Evolutionary conservation across 75 land plant genomes (phyloP), one percentile per base, ranked within the genome.

Genomic region (Pinus taeda): DNA sequence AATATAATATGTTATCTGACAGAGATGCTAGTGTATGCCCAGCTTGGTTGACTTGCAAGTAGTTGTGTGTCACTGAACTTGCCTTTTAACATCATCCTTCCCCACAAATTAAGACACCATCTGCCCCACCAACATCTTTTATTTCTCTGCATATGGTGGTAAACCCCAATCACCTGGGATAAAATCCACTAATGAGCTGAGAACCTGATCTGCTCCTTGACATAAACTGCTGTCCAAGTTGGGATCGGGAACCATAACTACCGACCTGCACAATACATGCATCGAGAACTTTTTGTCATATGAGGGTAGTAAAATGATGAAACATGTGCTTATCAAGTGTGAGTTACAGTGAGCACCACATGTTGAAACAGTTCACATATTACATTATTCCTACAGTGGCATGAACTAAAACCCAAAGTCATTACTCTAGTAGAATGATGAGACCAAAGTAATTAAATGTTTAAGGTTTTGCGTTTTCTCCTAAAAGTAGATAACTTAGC

Each of bases 221-320:
- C 92, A 91, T 64, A 81, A 71, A 59, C 87, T 80, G 74, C 67
- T 58, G 77, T 93, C 96, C 74, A 93, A 81, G 80, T 88, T 89
- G 55, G 93, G 88, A 82, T 95, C 96, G 24, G 98, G 98, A 42
- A 93, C 93, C 98, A 95, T 95, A 22, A 95, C 91, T 18, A 83
- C 98, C 39, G 69, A 83, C 98, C 98, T 95, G 92, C 67, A 77
- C 42, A 59, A 26, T 65, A 42, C 18, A 73, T 18, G 22, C 26
- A 21, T 60, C 75, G 36, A 64, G 24, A 74, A 49, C 7, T 15
- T 24, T 26, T 15, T 74, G 24, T 57, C 20, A 66, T 33, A 33
- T 33, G 33, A 33, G 33, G 33, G 33, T 33, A 2, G 33, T 33
- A 33, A 33, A 33, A 33, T 2, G 33, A 37, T 22, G 9, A 61